Conservation (phyloP, 768 basidiomycete genomes). For the Suillus americanus region DNA sequence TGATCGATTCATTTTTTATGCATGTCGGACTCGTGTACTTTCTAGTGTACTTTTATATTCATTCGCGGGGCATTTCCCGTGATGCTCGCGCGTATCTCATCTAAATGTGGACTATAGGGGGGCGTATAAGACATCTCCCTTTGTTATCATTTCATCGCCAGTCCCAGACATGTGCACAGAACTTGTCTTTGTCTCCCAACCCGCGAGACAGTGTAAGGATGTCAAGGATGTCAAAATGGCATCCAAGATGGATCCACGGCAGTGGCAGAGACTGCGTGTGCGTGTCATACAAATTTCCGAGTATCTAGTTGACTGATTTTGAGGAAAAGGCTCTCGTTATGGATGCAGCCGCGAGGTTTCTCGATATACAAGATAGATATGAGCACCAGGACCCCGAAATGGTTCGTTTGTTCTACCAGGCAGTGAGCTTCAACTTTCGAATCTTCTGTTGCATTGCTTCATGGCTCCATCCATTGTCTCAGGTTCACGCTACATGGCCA, state of each 20-base stretch:
- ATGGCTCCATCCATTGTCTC: background rate
- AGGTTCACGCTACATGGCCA: background rate
- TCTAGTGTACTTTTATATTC: slow-evolving; percentile 3
- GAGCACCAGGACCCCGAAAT: background rate
- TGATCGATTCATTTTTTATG: slow-evolving; percentile 6
- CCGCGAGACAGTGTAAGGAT: background rate
- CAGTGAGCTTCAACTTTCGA: background rate
- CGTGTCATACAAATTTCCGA: background rate
- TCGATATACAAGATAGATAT: background rate
- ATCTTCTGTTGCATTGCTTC: background rate
- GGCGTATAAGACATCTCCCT: background rate
- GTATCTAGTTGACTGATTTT: background rate
- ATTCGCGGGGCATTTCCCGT: background rate
- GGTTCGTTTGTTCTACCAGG: background rate
- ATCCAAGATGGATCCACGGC: background rate
- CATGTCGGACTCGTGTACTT: slow-evolving; percentile 3
- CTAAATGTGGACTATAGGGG: background rate
- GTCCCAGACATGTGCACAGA: background rate
- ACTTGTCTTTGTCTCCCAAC: background rate
- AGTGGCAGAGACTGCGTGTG: background rate
- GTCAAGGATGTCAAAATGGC: background rate
- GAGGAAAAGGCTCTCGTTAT: background rate
- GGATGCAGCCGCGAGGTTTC: background rate
- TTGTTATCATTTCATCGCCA: background rate
- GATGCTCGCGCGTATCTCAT: background rate